Base-by-base conservation (phyloP, 1,284 basidiomycete genomes). In the Volvariella volvacea region DNA sequence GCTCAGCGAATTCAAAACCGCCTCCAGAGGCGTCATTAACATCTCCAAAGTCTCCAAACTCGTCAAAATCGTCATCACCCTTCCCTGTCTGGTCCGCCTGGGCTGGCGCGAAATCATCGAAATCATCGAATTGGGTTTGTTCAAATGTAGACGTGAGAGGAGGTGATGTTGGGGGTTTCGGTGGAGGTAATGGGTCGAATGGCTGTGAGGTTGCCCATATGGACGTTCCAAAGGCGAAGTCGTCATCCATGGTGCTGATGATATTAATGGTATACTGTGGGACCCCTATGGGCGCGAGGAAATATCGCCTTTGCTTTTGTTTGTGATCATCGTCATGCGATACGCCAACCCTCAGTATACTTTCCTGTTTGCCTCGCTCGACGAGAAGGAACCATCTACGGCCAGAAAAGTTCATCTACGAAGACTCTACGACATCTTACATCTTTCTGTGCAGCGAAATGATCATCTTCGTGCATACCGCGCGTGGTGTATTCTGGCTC, bases 11-110 rank as follows among this genome's bases (percentile, higher is more conserved):
- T 47, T 62, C 62, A 53, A 77, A 76, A 4, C 56, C 60, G n/a
- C 55, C 58, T 15, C 66, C 62, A 42, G 69, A 71, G 6, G 60
- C 61, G 46, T 59, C 66, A 44, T 73, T 73, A 12, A 70, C 78
- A 50, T 89, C 89, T 45, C 78, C 88, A 61, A 90, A 90, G 54
- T 89, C 88, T 14, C 86, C 90, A 68, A 93, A 93, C 56, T 92
- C 88, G 41, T 82, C 88, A 61, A 86, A 88, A 48, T 87, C 86
- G 56, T 87, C 86, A 37, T 80, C 81, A 6, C 67, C 73, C 6
- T 56, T 67, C 8, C 65, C 66, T 32, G 62, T 63, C 1, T 63
- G 59, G 20, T 66, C 62, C 3, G 65, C 59, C 52, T 73, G 69
- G 22, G 67, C 61, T 36, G 80, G 74, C 48, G 76, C 77, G 58